phyloP scores from a whole-genome alignment of 257 asterid species.

The Ocimum tenuiflorum region DNA sequence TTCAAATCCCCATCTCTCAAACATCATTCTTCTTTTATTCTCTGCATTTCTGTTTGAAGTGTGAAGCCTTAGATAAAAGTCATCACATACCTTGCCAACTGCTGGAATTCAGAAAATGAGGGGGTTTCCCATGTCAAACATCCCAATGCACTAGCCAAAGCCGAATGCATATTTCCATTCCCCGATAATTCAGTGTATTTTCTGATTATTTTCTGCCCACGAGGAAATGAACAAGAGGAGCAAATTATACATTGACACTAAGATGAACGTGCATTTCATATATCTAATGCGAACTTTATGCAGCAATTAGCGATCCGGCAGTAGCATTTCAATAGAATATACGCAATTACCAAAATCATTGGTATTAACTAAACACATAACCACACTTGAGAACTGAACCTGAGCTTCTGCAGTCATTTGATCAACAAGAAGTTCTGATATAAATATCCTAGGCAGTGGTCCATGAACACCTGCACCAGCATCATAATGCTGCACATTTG shows the following conservation, averaged over 20 bases:
- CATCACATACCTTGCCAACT: slow-evolving; percentile 52
- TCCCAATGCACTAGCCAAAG: slow-evolving; percentile 84
- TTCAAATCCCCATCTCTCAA: background rate
- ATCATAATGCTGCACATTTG: slow-evolving; percentile 22
- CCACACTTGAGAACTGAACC: slow-evolving; percentile 35
- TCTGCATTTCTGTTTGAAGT: background rate
- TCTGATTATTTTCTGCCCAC: slow-evolving; percentile 58
- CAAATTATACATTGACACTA: background rate
- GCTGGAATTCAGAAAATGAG: slow-evolving; percentile 60
- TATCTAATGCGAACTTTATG: background rate
- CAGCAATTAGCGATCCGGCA: background rate
- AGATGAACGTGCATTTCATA: background rate
- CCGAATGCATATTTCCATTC: slow-evolving; percentile 55
- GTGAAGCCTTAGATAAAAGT: background rate
- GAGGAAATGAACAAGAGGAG: slow-evolving; percentile 13
- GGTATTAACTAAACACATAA: background rate
- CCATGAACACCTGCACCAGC: slow-evolving; percentile 55
- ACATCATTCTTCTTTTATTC: background rate
- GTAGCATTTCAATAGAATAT: background rate
- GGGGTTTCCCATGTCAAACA: slow-evolving; percentile 90
- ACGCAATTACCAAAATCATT: background rate
- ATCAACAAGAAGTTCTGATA: slow-evolving; percentile 92
- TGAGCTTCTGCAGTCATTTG: slow-evolving; percentile 74
- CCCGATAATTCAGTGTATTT: slow-evolving; percentile 61
- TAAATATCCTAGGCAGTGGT: slow-evolving; percentile 88